Conservation (phyloP, 2,329 filamentous ascomycete genomes). For the Colletotrichum acutatum region DNA sequence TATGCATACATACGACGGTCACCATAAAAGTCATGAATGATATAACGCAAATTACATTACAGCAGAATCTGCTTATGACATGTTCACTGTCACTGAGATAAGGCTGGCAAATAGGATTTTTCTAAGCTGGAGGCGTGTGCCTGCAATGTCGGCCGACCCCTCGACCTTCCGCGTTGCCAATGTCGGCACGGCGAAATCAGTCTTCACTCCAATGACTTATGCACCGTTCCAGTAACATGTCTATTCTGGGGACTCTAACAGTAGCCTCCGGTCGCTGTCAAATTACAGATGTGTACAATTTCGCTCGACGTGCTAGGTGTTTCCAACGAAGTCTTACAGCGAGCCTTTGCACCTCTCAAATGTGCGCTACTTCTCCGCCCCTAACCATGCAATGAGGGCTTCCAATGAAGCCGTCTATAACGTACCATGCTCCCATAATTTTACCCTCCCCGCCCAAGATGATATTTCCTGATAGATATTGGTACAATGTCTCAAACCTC, state of each 20-base stretch:
- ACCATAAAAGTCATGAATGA: slow-evolving; percentile 36
- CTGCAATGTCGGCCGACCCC: too few relatives aligned
- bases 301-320: neutral
- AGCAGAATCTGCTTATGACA: neutral
- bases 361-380: neutral
- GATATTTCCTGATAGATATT: slow-evolving; percentile 7
- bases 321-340: neutral
- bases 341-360: neutral
- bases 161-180: too few relatives aligned
- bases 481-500: neutral
- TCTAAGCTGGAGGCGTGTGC: neutral
- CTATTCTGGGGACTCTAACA: neutral
- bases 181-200: too few relatives aligned
- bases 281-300: slow-evolving; percentile 6
- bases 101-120: too few relatives aligned
- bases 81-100: neutral
- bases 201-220: neutral
- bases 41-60: slow-evolving; percentile 27
- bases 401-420: neutral
- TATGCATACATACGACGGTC: slow-evolving; percentile 31
- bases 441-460: neutral
- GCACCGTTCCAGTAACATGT: too few relatives aligned
- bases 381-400: neutral
- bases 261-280: neutral
- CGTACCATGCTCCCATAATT: neutral